These are phyloP conservation scores for Pyrenula aspistea DNA, from an alignment of 495 filamentous ascomycete genomes.

Conservation along the genomic window DNA sequence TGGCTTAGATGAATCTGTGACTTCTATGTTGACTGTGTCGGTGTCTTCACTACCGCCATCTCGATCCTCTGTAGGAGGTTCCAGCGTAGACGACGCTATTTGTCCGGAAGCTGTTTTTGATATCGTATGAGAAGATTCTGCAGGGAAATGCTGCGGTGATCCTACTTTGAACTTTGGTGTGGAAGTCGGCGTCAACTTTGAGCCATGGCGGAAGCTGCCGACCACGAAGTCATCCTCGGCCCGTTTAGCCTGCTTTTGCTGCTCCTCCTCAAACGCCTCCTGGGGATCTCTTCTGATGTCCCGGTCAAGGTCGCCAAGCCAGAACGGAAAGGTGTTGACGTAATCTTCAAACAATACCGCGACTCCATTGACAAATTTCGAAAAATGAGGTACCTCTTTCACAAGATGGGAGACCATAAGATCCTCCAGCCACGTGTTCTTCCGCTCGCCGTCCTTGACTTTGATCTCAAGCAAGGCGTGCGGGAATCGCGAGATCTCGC, in stretches of 20 bases:
- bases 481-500: conserved; percentile 86
- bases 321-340: conserved; percentile 93
- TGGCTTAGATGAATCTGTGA: conserved; percentile 8
- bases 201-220: conserved; percentile 60
- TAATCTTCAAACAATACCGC: conserved; percentile 87
- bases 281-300: conserved; percentile 91
- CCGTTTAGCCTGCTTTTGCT: conserved; percentile 62
- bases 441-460: conserved; percentile 61
- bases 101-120: background rate
- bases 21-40: background rate
- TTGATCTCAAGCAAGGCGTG: conserved; percentile 90
- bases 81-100: background rate
- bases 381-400: conserved; percentile 79
- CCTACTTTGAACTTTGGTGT: conserved; percentile 1
- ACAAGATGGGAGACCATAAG: conserved; percentile 87
- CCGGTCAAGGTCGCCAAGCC: conserved; percentile 77
- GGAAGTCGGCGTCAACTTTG: conserved; percentile 31
- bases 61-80: conserved; percentile 14
- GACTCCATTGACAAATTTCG: conserved; percentile 91
- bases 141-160: conserved; percentile 21
- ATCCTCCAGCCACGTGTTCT: conserved; percentile 78
- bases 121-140: conserved; percentile 14
- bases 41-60: conserved; percentile 22
- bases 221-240: conserved; percentile 82
- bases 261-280: conserved; percentile 81